A percentile compares a stretch with the other conserved stretches of the same genome.
Conservation (phyloP, 2,329 filamentous ascomycete genomes). For the Byssoonygena ceratinophila region DNA sequence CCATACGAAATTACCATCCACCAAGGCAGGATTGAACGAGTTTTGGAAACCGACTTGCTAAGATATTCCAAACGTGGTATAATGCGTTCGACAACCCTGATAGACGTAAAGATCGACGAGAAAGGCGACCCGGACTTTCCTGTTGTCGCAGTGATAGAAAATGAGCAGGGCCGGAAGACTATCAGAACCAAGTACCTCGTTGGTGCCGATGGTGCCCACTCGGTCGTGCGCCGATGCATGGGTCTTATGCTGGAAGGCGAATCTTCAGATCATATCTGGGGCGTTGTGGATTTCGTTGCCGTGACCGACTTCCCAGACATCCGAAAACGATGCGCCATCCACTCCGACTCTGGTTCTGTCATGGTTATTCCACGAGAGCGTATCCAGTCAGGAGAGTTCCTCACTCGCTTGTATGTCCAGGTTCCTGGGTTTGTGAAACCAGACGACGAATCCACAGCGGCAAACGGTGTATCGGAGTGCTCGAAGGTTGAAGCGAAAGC, state of each 20-base stretch:
- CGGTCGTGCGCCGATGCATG: slow-evolving; percentile 51
- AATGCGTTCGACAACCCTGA: slow-evolving; percentile 56
- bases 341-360: slow-evolving; percentile 62
- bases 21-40: slow-evolving; percentile 60
- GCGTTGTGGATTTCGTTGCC: slow-evolving; percentile 64
- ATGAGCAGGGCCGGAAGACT: slow-evolving; percentile 23
- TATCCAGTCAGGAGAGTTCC: slow-evolving; percentile 51
- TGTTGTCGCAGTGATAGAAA: slow-evolving; percentile 28
- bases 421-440: slow-evolving; percentile 24
- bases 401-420: slow-evolving; percentile 56
- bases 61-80: slow-evolving; percentile 49
- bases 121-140: slow-evolving; percentile 34
- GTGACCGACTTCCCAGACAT: slow-evolving; percentile 68
- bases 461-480: slow-evolving; percentile 22
- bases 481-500: slow-evolving; percentile 41
- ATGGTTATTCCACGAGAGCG: slow-evolving; percentile 68
- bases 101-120: slow-evolving; percentile 49
- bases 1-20: slow-evolving; percentile 61
- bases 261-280: slow-evolving; percentile 62
- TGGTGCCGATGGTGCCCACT: slow-evolving; percentile 59
- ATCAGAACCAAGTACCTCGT: slow-evolving; percentile 60
- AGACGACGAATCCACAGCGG: slow-evolving; percentile 18
- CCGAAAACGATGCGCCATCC: slow-evolving; percentile 68
- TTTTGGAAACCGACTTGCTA: slow-evolving; percentile 56
- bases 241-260: slow-evolving; percentile 50